These are phyloP conservation scores for Dactylis glomerata DNA, from an alignment of 176 grass and related monocot genomes.

Conservation along the genomic window DNA sequence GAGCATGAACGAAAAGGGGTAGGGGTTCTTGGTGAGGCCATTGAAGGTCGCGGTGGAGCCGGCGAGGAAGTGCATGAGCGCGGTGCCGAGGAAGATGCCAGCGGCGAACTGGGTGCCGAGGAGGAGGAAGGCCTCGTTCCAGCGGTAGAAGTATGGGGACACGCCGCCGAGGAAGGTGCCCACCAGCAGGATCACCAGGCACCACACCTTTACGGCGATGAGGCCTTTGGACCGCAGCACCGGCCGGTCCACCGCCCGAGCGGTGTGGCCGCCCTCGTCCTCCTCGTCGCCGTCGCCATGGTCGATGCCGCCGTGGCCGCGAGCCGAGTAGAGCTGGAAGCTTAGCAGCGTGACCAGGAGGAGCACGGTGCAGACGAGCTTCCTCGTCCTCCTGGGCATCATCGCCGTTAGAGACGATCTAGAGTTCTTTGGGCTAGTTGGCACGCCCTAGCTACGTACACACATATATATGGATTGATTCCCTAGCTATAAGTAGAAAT, in stretches of 20 bases:
- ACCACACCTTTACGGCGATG: conserved; percentile 70
- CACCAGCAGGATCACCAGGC: conserved; percentile 73
- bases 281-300: not conserved
- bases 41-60: conserved; percentile 45
- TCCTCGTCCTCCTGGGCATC: not conserved
- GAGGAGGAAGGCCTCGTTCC: conserved; percentile 79
- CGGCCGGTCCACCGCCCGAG: not conserved
- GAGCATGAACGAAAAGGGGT: conserved; percentile 87
- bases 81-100: conserved; percentile 68
- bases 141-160: conserved; percentile 82
- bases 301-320: conserved; percentile 19
- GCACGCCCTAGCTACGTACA: no score
- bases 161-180: conserved; percentile 68
- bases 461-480: no score
- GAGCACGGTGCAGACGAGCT: not conserved
- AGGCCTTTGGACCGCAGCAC: conserved; percentile 28
- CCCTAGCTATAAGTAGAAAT: no score
- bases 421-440: no score
- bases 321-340: not conserved
- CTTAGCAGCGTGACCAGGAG: not conserved
- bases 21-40: conserved; percentile 33
- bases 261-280: not conserved
- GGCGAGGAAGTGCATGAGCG: conserved; percentile 80
- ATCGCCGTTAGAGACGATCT: no score
- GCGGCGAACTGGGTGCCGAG: conserved; percentile 85